Evolutionary conservation across 78 protist genomes (phyloP).

Genomic region (Monocercomonoides exilis): DNA sequence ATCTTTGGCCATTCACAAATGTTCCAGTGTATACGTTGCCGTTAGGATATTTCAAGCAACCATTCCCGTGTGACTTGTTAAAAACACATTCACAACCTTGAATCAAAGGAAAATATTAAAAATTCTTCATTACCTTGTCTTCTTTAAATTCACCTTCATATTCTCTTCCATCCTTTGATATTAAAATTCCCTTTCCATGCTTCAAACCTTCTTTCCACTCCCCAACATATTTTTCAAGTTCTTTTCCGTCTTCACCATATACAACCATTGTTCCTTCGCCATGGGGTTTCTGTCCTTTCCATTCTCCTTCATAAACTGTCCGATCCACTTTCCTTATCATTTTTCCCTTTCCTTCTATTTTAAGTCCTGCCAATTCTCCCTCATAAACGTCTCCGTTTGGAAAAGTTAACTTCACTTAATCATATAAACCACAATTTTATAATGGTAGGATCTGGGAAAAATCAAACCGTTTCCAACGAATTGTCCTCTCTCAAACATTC

Average conservation of each 20-base stretch:
- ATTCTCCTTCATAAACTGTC: neutral
- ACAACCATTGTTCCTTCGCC: neutral
- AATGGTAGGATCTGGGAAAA: neutral
- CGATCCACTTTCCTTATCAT: neutral
- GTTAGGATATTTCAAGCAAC: neutral
- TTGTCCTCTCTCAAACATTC: neutral
- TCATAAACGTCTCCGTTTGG: neutral
- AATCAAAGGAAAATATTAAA: neutral
- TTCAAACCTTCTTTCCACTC: constrained; percentile 3
- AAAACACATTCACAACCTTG: neutral
- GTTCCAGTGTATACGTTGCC: neutral
- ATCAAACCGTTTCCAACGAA: neutral
- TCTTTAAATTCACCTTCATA: neutral
- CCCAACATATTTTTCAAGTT: neutral
- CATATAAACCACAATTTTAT: neutral
- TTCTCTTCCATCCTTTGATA: neutral
- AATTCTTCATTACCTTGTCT: neutral
- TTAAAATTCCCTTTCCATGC: neutral
- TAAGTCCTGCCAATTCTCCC: neutral
- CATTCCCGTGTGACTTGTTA: neutral
- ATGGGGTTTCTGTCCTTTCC: constrained; percentile 1
- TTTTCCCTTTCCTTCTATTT: neutral
- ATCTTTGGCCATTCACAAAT: neutral
- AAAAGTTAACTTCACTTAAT: neutral
- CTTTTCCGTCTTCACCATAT: neutral